Base-by-base conservation (phyloP, 108 stramenopile species). In the Cyclotella cryptica region DNA sequence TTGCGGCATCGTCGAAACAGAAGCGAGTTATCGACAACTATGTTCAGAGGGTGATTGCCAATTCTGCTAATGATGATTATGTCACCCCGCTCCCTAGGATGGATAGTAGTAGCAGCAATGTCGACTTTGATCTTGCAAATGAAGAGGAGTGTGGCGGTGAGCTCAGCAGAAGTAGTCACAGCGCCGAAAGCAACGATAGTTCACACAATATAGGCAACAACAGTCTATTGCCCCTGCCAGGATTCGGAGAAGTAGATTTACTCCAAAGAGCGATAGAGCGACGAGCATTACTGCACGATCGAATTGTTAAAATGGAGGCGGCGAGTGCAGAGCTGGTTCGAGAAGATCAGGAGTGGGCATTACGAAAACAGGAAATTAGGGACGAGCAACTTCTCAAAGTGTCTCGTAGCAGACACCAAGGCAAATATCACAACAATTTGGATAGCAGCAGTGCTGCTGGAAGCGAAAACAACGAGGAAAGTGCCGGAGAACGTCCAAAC, bases 211-310 rank as follows among this genome's bases (percentile, higher is more conserved):
- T 2, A 7, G 24, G 8, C 55, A 55, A 24, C 55, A 55, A 19
- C 55, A 24, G 11, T 26, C 28, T 66, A 19, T 14, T 42, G 19
- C 64, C 74, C 0, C 43, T 66, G 0, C 74, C 74, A 0, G 65
- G 61, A n/a, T 58, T 61, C 46, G 79, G 65, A 28, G 79, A 80
- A 41, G 67, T 67, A 42, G 79, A 73, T 47, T 58, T 80, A 0
- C 72, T 80, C 47, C 66, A 73, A 49, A 55, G 71, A 39, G 79
- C 72, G 13, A 80, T 80, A 22, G 66, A 80, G 19, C 72, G 79
- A 54, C 55, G 79, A 29, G 55, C 53, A 24, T 19, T 73, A 30
- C 60, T 80, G 21, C 79, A 68, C 42, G 57, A 80, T 73, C 71
- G 79, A 8, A 72, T 80, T 11, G 13, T 15, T 15, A 71, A 71